Conservation (phyloP, 2,329 filamentous ascomycete genomes). For the Aspergillus texensis region DNA sequence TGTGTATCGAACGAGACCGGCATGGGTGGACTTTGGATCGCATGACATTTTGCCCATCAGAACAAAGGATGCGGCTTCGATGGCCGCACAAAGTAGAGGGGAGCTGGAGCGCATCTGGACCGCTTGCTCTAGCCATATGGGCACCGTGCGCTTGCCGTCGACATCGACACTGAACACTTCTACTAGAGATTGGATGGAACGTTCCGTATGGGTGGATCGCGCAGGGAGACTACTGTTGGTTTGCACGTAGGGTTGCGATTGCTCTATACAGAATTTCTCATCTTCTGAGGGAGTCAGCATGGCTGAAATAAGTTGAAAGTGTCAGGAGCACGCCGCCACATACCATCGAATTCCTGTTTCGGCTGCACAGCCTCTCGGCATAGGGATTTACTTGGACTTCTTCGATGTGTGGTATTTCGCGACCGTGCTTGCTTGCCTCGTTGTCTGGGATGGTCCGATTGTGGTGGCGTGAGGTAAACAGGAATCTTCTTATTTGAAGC, state of each 20-base stretch:
- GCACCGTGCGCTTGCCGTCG: neutral
- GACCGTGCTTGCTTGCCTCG: neutral
- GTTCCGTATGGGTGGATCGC: neutral
- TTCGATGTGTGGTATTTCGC: neutral
- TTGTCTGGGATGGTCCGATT: neutral
- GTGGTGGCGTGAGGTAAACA: neutral
- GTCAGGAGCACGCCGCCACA: neutral
- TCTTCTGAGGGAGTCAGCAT: neutral
- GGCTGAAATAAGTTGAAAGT: neutral
- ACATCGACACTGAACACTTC: neutral
- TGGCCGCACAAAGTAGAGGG: neutral
- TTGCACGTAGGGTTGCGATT: neutral
- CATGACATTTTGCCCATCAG: neutral
- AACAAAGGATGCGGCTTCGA: neutral
- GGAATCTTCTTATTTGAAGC: neutral
- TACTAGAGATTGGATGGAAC: conserved; percentile 2
- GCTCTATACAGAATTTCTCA: neutral
- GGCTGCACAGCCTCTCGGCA: conserved; percentile 1
- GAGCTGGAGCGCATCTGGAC: neutral
- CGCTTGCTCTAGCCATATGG: neutral
- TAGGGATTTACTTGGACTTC: neutral
- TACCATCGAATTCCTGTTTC: neutral
- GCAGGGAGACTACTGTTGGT: neutral
- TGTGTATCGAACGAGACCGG: neutral
- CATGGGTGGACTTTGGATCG: neutral